These are phyloP conservation scores for Pythium sp. DNA, from an alignment of 352 stramenopile species.

Conservation along the genomic window DNA sequence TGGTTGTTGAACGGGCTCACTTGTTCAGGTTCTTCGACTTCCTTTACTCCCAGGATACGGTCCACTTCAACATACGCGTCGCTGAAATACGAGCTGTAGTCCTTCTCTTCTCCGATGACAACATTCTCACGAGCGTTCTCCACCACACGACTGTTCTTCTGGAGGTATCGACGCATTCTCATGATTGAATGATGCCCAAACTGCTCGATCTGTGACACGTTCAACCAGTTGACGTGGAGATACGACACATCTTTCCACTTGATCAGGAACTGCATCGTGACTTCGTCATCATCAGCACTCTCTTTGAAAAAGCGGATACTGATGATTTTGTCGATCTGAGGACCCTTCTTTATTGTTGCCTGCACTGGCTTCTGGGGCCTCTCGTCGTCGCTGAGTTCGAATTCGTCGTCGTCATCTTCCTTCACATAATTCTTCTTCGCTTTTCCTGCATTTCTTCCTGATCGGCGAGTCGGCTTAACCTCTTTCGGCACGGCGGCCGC, in stretches of 20 bases:
- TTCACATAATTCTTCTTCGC: conserved; percentile 86
- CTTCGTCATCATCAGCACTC: conserved; percentile 36
- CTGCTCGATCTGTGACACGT: conserved; percentile 90
- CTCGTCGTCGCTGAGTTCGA: conserved; percentile 72
- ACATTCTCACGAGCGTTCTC: conserved; percentile 75
- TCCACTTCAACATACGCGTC: conserved; percentile 84
- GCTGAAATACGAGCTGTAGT: conserved; percentile 83
- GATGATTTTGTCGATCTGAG: conserved; percentile 94
- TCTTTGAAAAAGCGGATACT: conserved; percentile 81
- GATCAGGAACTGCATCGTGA: conserved; percentile 96
- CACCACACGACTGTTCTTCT: conserved; percentile 84
- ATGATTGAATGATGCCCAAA: conserved; percentile 80
- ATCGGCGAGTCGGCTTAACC: conserved; percentile 64
- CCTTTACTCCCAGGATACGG: conserved; percentile 70
- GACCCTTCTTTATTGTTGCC: conserved; percentile 45
- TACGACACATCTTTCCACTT: conserved; percentile 99
- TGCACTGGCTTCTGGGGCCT: conserved; percentile 43
- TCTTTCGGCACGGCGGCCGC: conserved; percentile 37
- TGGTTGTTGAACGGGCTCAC: conserved; percentile 70
- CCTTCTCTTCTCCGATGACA: conserved; percentile 68
- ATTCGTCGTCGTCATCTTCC: conserved; percentile 63
- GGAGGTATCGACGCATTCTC: conserved; percentile 82
- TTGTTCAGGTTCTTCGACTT: conserved; percentile 74
- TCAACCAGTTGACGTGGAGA: conserved; percentile 98
- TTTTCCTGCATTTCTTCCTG: conserved; percentile 80